phyloP scores from a whole-genome alignment of 257 asterid species.

The Pogostemon cablin region DNA sequence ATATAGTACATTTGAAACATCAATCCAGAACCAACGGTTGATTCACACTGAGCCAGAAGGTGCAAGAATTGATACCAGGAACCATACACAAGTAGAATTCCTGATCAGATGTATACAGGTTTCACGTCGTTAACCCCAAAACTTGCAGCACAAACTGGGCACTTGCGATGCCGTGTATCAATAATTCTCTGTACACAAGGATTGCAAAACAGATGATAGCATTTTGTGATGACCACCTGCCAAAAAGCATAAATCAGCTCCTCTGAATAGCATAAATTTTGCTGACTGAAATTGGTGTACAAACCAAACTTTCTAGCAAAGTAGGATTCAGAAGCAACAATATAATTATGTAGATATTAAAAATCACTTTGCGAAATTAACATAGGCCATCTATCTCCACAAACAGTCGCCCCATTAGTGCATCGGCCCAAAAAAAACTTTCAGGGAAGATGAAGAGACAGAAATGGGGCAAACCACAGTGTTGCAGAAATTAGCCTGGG shows the following conservation, averaged over 20 bases:
- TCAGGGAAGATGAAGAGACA: too few species aligned
- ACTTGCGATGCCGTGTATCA: slow-evolving; percentile 84
- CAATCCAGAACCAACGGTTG: slow-evolving; percentile 29
- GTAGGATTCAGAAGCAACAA: neutral
- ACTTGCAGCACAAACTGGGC: slow-evolving; percentile 89
- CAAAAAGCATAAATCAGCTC: slow-evolving; percentile 28
- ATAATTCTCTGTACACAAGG: slow-evolving; percentile 76
- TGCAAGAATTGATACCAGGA: slow-evolving; percentile 23
- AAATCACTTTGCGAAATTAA: slow-evolving; percentile 9
- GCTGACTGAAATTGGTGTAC: neutral
- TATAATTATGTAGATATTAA: neutral
- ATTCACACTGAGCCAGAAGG: slow-evolving; percentile 27
- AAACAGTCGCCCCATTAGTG: neutral
- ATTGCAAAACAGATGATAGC: slow-evolving; percentile 95
- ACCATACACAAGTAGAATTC: slow-evolving; percentile 14
- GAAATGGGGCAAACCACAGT: neutral
- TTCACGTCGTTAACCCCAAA: slow-evolving; percentile 87
- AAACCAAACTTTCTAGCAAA: neutral
- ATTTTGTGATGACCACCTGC: slow-evolving; percentile 95
- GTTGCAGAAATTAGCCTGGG: too few species aligned
- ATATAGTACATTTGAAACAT: slow-evolving; percentile 33
- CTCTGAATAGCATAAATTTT: neutral
- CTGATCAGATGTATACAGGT: slow-evolving; percentile 84
- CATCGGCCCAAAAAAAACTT: neutral
- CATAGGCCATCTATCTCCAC: neutral